Evolutionary conservation across 306 rosid species (phyloP).

Genomic region (Dalbergia cochinchinensis): DNA sequence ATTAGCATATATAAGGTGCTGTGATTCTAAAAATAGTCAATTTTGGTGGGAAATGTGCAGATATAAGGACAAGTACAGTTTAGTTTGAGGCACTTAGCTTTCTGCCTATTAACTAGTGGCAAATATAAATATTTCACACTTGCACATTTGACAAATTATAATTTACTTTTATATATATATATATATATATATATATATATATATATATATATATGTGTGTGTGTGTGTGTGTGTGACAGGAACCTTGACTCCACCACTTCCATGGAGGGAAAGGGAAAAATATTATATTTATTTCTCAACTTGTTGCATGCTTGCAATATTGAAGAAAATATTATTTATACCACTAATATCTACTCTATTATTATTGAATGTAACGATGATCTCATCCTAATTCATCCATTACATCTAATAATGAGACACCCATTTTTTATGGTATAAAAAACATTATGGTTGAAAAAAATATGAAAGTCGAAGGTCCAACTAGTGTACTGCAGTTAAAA

Average conservation of each 20-base stretch:
- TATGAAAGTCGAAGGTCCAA: slow-evolving; percentile 10
- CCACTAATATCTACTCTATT: no score
- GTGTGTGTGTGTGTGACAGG: no score
- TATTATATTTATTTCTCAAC: slow-evolving; percentile 9
- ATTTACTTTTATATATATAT: slow-evolving; percentile 34
- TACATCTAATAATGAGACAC: no score
- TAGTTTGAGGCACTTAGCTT: slow-evolving; percentile 30
- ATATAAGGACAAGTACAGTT: slow-evolving; percentile 18
- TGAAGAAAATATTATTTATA: background rate
- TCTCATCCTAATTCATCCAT: no score
- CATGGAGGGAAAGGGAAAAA: slow-evolving; percentile 36
- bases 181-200: no score
- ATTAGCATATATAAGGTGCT: slow-evolving; percentile 23
- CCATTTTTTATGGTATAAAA: no score
- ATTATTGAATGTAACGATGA: no score
- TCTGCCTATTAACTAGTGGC: slow-evolving; percentile 13
- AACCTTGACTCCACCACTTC: slow-evolving; percentile 51
- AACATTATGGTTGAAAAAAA: no score
- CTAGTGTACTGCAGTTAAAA: background rate
- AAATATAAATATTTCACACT: slow-evolving; percentile 20
- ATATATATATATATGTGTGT: no score
- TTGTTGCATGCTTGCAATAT: slow-evolving; percentile 15
- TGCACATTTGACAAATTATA: slow-evolving; percentile 47
- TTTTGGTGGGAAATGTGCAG: slow-evolving; percentile 47
- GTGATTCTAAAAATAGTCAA: slow-evolving; percentile 42